Evolutionary conservation across 306 rosid genomes (phyloP), one percentile per base, ranked within the genome.

Genomic region (Cucumis melo): DNA sequence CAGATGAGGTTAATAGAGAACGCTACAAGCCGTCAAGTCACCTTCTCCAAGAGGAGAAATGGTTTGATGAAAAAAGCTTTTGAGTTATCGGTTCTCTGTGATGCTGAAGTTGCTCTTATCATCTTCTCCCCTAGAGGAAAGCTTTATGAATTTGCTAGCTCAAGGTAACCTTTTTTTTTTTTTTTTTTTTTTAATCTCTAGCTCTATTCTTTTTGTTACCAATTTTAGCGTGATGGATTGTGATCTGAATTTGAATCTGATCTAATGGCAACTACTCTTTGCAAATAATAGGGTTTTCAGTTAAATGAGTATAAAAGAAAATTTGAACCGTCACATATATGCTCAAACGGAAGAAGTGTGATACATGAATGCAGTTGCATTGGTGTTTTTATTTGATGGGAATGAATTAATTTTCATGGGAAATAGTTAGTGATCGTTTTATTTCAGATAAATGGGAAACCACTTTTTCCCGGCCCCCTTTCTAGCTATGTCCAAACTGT

Each of bases 1-100:
- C 87, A 92, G 80, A 82, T 92, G 94, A 86, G 85, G 87, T 85
- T 87, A 63, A 92, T 90, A 82, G 98, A 92, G 83, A 92, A 92
- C 80, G 83, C 94, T 10, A 89, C 96, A 51, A 92, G 96, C 81
- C 74, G 98, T 8, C 96, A 92, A 46, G 96, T 92, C 1, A 92
- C 98, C 27, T 68, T 68, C 56, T 68, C 75, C 11, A 68, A 68
- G 75, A 44, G 75, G 13, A 1, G 56, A 44, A 68, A 88, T 80
- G 98, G 98, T 24, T 62, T 92, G 77, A 80, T 92, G 80, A 92
- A 92, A 86, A 92, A 92, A 11, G 75, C 75, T 14, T 68, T 68
- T 44, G 75, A 68, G 56, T 13, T 68, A 2, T 68, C 75, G 7
- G 75, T 68, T 68, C 56, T 68, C 20, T 68, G 75, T 42, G 75